A percentile compares a stretch with the other conserved stretches of the same genome.
Conservation (phyloP, 306 rosid species). For the Pterocarpus santalinus region DNA sequence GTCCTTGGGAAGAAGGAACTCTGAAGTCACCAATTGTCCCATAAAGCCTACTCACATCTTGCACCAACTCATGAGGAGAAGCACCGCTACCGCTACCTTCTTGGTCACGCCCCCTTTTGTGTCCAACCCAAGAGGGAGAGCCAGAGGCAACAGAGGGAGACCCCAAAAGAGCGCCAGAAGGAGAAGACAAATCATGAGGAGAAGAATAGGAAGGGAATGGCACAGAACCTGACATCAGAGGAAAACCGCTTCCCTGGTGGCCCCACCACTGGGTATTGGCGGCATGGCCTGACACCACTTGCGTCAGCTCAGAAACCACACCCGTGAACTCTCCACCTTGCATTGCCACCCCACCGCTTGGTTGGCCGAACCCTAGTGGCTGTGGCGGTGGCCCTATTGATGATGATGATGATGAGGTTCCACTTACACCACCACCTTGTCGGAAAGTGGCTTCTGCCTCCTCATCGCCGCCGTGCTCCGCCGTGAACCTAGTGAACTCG, state of each 20-base stretch:
- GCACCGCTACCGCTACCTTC: neutral
- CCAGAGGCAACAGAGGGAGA: slow-evolving; percentile 23
- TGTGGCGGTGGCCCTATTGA: neutral
- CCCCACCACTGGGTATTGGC: slow-evolving; percentile 48
- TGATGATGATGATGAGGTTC: neutral
- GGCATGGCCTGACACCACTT: slow-evolving; percentile 45
- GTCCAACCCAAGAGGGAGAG: slow-evolving; percentile 58
- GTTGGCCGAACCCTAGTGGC: too few relatives aligned
- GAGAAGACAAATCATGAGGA: slow-evolving; percentile 23
- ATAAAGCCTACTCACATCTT: slow-evolving; percentile 34
- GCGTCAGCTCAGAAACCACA: slow-evolving; percentile 65
- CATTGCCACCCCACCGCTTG: slow-evolving; percentile 26
- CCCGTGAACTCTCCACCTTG: neutral
- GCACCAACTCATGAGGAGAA: slow-evolving; percentile 34
- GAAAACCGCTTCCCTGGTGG: slow-evolving; percentile 49
- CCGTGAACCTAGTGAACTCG: slow-evolving; percentile 24
- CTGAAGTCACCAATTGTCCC: slow-evolving; percentile 46
- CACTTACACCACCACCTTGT: neutral
- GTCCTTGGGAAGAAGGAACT: slow-evolving; percentile 44
- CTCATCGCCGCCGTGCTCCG: slow-evolving; percentile 37
- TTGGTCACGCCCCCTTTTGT: slow-evolving; percentile 76
- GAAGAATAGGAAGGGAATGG: slow-evolving; percentile 44
- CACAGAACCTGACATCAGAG: slow-evolving; percentile 48
- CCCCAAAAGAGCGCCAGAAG: slow-evolving; percentile 42
- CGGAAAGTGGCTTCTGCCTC: neutral